Evolutionary conservation across 805 yeast species (phyloP).

Genomic region (Saccharomycopsis babjevae): DNA sequence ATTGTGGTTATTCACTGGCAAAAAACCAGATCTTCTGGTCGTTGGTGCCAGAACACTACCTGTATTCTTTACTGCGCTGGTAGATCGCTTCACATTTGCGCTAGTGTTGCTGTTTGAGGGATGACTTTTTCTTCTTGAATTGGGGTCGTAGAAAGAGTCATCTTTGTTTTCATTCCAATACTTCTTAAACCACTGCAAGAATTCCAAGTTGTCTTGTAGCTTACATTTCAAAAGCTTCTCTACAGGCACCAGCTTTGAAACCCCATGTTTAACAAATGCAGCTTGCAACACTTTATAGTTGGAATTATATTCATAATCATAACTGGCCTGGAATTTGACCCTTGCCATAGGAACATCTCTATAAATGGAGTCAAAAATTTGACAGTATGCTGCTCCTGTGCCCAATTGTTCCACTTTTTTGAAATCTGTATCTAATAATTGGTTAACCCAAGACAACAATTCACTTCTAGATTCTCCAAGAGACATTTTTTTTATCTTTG

Average conservation of each 20-base stretch:
- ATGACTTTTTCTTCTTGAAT: slow-evolving; percentile 37
- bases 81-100: neutral
- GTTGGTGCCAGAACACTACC: neutral
- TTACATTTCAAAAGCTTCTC: slow-evolving; percentile 76
- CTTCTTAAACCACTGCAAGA: slow-evolving; percentile 83
- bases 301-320: slow-evolving; percentile 66
- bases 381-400: slow-evolving; percentile 91
- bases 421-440: slow-evolving; percentile 51
- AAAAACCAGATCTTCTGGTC: neutral
- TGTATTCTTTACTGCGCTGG: slow-evolving; percentile 5
- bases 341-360: slow-evolving; percentile 74
- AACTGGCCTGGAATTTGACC: slow-evolving; percentile 60
- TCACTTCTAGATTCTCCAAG: slow-evolving; percentile 77
- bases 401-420: slow-evolving; percentile 90
- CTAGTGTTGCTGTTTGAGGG: neutral
- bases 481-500: neutral
- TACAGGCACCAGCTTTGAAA: slow-evolving; percentile 69
- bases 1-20: neutral
- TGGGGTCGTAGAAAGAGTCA: slow-evolving; percentile 63
- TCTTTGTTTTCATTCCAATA: slow-evolving; percentile 73
- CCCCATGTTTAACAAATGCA: slow-evolving; percentile 58
- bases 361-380: slow-evolving; percentile 75
- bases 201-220: slow-evolving; percentile 89
- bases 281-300: slow-evolving; percentile 84
- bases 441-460: slow-evolving; percentile 76